Conservation (phyloP, 768 basidiomycete species). For the Phanerochaete carnosa region DNA sequence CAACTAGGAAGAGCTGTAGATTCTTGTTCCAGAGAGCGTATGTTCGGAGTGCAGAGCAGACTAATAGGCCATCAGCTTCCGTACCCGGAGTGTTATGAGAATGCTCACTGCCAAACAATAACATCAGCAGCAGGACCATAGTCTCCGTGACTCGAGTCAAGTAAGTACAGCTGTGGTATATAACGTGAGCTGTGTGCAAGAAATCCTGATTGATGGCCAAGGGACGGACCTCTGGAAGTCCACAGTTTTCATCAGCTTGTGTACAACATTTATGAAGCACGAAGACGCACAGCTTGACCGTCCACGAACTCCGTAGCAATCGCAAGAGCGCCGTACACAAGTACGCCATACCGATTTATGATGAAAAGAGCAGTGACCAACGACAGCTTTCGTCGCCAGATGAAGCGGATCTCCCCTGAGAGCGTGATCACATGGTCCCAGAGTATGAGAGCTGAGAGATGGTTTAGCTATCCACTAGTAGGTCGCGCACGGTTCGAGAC, state of each 20-base stretch:
- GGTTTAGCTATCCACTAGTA: not conserved
- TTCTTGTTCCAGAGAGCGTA: slow-evolving; percentile 4
- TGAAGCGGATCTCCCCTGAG: not conserved
- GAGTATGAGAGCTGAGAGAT: slow-evolving; percentile 18
- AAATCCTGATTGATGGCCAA: not conserved
- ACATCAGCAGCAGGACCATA: not conserved
- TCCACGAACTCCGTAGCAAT: not conserved
- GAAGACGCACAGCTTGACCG: not conserved
- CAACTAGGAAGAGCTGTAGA: not conserved
- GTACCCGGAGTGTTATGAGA: not conserved
- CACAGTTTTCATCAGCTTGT: not conserved
- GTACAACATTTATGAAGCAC: not conserved
- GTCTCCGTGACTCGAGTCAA: not conserved
- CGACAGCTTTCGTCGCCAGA: slow-evolving; percentile 1
- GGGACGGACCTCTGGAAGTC: not conserved
- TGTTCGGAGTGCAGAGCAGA: slow-evolving; percentile 4
- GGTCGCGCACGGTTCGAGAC: not conserved
- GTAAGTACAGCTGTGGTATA: not conserved
- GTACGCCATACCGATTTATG: slow-evolving; percentile 7
- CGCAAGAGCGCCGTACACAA: not conserved
- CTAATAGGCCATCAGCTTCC: not conserved
- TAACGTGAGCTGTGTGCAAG: not conserved
- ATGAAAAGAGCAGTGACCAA: slow-evolving; percentile 4
- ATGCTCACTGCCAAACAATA: slow-evolving; percentile 4
- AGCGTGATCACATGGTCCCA: slow-evolving; percentile 18